These are phyloP conservation scores for Vaccinium darrowii DNA, from an alignment of 148 eudicot species.

Conservation along the genomic window DNA sequence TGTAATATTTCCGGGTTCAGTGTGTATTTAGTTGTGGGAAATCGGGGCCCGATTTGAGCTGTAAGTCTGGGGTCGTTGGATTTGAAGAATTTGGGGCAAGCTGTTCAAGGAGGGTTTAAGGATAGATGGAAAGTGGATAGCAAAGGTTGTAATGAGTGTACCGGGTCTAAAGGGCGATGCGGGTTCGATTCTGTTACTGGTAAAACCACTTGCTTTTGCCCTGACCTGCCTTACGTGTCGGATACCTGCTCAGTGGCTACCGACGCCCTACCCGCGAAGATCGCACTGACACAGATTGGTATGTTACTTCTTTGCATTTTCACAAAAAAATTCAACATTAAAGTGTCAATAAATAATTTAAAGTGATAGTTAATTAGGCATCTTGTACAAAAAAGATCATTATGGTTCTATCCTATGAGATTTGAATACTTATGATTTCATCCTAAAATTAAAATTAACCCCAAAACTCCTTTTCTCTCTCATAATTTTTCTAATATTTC, in stretches of 20 bases:
- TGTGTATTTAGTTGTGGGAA: constrained; percentile 20
- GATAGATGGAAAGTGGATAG: constrained; percentile 30
- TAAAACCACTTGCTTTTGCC: constrained; percentile 32
- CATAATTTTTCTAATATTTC: too few species aligned
- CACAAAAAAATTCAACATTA: too few species aligned
- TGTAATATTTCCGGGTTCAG: constrained; percentile 12
- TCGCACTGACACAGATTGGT: constrained; percentile 14
- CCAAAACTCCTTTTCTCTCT: too few species aligned
- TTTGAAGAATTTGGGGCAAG: constrained; percentile 1
- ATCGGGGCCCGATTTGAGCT: constrained; percentile 21
- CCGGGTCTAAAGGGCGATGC: constrained; percentile 30
- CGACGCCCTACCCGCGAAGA: not conserved
- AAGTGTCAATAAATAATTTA: too few species aligned
- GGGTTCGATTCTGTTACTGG: constrained; percentile 16
- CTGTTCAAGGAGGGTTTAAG: constrained; percentile 32
- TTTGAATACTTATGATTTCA: too few species aligned
- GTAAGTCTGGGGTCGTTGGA: constrained; percentile 23
- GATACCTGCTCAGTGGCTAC: not conserved
- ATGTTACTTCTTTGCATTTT: not conserved
- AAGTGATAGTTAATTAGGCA: too few species aligned
- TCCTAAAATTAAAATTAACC: too few species aligned
- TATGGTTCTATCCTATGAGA: too few species aligned
- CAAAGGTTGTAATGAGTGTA: constrained; percentile 25
- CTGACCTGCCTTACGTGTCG: constrained; percentile 16
- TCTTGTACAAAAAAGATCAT: too few species aligned